Evolutionary conservation across 371 early-diverging fungal genomes (phyloP).

Genomic region (Mucor lusitanicus): DNA sequence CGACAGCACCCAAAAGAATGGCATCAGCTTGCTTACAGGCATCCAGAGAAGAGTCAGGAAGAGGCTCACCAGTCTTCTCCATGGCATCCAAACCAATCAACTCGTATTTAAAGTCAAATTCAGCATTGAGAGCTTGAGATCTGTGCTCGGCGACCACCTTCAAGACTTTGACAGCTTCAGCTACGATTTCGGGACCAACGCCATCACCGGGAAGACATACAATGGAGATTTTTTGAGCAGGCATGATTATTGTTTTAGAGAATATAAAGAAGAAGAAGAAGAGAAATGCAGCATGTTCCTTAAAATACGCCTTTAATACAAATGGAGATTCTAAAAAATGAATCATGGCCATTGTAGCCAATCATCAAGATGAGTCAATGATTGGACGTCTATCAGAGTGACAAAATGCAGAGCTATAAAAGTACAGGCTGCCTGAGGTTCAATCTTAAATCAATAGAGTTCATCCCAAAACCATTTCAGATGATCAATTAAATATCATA

Average conservation of each 20-base stretch:
- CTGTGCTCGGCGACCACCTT: slow-evolving; percentile 71
- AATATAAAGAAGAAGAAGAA: slow-evolving; percentile 12
- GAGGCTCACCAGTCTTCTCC: slow-evolving; percentile 85
- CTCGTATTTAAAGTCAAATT: slow-evolving; percentile 75
- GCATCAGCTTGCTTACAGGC: slow-evolving; percentile 86
- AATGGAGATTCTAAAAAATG: slow-evolving; percentile 9
- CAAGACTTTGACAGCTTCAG: slow-evolving; percentile 89
- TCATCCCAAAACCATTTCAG: not conserved
- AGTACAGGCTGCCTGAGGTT: slow-evolving; percentile 4
- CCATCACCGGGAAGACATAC: slow-evolving; percentile 95
- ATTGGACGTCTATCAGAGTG: slow-evolving; percentile 20
- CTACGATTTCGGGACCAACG: slow-evolving; percentile 93
- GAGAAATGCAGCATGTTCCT: slow-evolving; percentile 5
- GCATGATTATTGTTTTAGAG: slow-evolving; percentile 2
- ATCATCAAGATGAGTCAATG: slow-evolving; percentile 14
- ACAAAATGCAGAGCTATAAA: slow-evolving; percentile 1
- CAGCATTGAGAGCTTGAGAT: slow-evolving; percentile 53
- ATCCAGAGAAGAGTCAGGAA: slow-evolving; percentile 77
- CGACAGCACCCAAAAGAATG: slow-evolving; percentile 95
- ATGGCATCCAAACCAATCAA: slow-evolving; percentile 93
- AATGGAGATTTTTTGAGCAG: slow-evolving; percentile 36
- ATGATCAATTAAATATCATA: too few relatives aligned
- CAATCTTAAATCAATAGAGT: not conserved
- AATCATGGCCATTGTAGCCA: slow-evolving; percentile 31
- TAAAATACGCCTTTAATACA: slow-evolving; percentile 1